Evolutionary conservation across 2,329 filamentous ascomycete genomes (phyloP).

Genomic region (Cercospora zeina): DNA sequence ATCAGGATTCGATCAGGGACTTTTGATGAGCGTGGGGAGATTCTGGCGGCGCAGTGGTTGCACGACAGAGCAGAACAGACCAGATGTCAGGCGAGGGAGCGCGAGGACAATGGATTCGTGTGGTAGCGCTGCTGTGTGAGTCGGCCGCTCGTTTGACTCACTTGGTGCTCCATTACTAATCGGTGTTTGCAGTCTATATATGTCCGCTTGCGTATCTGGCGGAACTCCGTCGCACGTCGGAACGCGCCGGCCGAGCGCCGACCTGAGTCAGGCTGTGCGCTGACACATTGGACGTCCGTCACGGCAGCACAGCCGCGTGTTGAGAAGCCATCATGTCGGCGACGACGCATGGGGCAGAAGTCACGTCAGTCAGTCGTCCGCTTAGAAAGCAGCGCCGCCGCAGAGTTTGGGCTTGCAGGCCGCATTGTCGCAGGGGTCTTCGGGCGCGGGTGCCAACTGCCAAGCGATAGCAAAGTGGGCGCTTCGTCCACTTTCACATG

Average conservation of each 20-base stretch:
- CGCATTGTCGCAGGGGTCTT: neutral
- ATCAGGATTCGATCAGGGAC: slow-evolving; percentile 10
- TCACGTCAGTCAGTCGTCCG: neutral
- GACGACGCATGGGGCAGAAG: neutral
- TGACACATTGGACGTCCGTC: neutral
- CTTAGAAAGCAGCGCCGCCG: slow-evolving; percentile 2
- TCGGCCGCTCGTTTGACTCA: neutral
- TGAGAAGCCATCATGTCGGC: neutral
- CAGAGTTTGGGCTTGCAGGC: slow-evolving; percentile 3
- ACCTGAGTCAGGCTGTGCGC: neutral
- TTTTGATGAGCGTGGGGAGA: slow-evolving; percentile 12
- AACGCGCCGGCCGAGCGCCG: neutral
- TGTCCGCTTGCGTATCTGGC: neutral
- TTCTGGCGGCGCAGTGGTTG: neutral
- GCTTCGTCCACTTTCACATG: slow-evolving; percentile 11
- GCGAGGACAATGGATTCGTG: neutral
- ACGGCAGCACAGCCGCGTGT: neutral
- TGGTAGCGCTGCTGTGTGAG: neutral
- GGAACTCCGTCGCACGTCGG: neutral
- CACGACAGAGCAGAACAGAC: neutral
- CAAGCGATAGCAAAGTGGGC: neutral
- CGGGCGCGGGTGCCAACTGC: neutral
- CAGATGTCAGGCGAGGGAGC: neutral
- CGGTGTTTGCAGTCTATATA: neutral
- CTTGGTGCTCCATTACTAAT: neutral